Conservation (phyloP, 208 protist genomes). For the Acanthamoeba rhysodes region DNA sequence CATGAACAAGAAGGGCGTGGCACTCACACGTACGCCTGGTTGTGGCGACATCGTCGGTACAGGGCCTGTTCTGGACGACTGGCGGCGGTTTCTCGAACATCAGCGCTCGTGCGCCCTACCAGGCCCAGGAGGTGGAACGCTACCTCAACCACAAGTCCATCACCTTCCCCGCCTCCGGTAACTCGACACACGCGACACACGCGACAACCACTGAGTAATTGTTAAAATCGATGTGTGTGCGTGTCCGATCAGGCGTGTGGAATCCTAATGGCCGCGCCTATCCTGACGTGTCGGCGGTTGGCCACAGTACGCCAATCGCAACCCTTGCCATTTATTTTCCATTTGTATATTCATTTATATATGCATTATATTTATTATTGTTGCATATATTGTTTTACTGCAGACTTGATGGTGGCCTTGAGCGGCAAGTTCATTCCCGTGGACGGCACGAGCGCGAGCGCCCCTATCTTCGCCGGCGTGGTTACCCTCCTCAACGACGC, state of each 20-base stretch:
- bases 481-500: conserved; percentile 77
- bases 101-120: conserved; percentile 32
- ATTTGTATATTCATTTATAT: too few species aligned
- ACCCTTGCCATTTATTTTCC: too few species aligned
- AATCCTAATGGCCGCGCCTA: conserved; percentile 79
- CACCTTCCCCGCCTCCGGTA: conserved; percentile 34
- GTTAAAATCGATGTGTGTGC: too few species aligned
- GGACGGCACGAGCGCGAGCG: conserved; percentile 77
- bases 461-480: conserved; percentile 81
- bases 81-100: conserved; percentile 80
- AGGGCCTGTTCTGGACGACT: conserved; percentile 72
- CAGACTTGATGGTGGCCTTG: conserved; percentile 75
- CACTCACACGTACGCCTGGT: too few species aligned
- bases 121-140: conserved; percentile 32
- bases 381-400: too few species aligned
- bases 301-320: conserved; percentile 1
- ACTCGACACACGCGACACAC: too few species aligned
- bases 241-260: conserved; percentile 12
- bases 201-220: too few species aligned
- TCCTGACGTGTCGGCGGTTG: conserved; percentile 82
- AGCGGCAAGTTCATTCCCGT: conserved; percentile 43
- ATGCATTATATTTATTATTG: too few species aligned
- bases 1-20: too few species aligned
- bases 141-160: conserved; percentile 64
- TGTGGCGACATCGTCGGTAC: rapidly evolving